Evolutionary conservation across 2,329 filamentous ascomycete genomes (phyloP).

Genomic region (Endoconidiophora polonica): DNA sequence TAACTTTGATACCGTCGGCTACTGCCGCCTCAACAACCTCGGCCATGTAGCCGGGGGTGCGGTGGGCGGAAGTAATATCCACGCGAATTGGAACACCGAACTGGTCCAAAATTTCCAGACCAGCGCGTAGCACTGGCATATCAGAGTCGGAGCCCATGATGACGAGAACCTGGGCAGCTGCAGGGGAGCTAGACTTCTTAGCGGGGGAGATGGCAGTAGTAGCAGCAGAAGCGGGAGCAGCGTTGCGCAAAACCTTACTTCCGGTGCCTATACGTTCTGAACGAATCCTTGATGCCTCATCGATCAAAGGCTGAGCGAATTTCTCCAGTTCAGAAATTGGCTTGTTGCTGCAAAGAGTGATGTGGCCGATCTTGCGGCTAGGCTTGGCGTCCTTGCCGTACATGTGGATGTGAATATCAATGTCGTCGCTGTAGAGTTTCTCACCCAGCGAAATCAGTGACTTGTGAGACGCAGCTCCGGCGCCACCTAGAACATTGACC

Average conservation of each 20-base stretch:
- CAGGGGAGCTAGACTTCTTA: slow-evolving; percentile 4
- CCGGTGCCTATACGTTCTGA: slow-evolving; percentile 32
- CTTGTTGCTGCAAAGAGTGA: slow-evolving; percentile 59
- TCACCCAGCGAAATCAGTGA: slow-evolving; percentile 30
- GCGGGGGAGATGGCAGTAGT: slow-evolving; percentile 7
- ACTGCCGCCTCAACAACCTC: slow-evolving; percentile 47
- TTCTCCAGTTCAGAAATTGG: slow-evolving; percentile 45
- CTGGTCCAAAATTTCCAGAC: slow-evolving; percentile 47
- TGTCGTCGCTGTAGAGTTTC: slow-evolving; percentile 25
- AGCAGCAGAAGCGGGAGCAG: slow-evolving; percentile 10
- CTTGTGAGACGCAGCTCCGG: slow-evolving; percentile 45
- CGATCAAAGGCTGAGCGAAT: slow-evolving; percentile 50
- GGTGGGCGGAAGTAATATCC: slow-evolving; percentile 65
- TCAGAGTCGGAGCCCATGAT: slow-evolving; percentile 79
- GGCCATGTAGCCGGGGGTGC: slow-evolving; percentile 55
- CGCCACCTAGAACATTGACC: slow-evolving; percentile 65
- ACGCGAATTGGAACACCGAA: slow-evolving; percentile 57
- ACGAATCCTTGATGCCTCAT: slow-evolving; percentile 42
- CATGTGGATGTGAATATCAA: slow-evolving; percentile 53
- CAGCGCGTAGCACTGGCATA: slow-evolving; percentile 48
- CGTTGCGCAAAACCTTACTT: slow-evolving; percentile 22
- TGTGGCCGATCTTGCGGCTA: slow-evolving; percentile 86
- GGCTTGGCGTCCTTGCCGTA: slow-evolving; percentile 85
- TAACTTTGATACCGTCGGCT: slow-evolving; percentile 49
- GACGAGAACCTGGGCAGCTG: slow-evolving; percentile 40